These are phyloP conservation scores for Adansonia rubrostipa DNA, from an alignment of 441 rosid species.

Conservation along the genomic window DNA sequence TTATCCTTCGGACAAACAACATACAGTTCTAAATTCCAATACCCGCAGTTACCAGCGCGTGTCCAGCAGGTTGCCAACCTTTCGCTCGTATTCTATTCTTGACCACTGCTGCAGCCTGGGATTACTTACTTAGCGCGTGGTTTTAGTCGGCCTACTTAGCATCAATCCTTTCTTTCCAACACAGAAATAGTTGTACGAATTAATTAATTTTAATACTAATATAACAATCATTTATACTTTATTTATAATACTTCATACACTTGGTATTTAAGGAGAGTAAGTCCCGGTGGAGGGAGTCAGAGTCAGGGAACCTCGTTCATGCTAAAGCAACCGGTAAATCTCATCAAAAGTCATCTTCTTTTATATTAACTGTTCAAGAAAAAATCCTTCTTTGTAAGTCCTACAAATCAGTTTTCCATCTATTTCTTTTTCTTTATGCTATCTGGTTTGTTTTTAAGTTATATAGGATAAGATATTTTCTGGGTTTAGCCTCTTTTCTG, in stretches of 20 bases:
- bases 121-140: slow-evolving; percentile 3
- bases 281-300: not conserved
- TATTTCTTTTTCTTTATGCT: not conserved
- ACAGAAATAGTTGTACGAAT: not conserved
- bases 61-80: not conserved
- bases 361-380: not conserved
- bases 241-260: not conserved
- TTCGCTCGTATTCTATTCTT: not conserved
- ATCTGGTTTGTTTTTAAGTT: slow-evolving; percentile 7
- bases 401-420: not conserved
- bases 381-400: not conserved
- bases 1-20: not conserved
- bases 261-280: slow-evolving; percentile 9
- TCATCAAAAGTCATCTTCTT: slow-evolving; percentile 27
- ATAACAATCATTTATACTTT: not conserved
- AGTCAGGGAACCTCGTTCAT: slow-evolving; percentile 2
- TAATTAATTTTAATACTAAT: not conserved
- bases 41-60: slow-evolving; percentile 18
- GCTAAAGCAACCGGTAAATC: slow-evolving; percentile 24
- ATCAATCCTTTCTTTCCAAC: not conserved
- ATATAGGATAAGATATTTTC: not conserved
- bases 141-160: not conserved
- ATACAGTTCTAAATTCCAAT: not conserved
- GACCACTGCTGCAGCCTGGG: too few species aligned
- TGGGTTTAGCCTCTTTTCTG: slow-evolving; percentile 20